Conservation (phyloP, 2,329 filamentous ascomycete species). For the Bipolaris zeicola region DNA sequence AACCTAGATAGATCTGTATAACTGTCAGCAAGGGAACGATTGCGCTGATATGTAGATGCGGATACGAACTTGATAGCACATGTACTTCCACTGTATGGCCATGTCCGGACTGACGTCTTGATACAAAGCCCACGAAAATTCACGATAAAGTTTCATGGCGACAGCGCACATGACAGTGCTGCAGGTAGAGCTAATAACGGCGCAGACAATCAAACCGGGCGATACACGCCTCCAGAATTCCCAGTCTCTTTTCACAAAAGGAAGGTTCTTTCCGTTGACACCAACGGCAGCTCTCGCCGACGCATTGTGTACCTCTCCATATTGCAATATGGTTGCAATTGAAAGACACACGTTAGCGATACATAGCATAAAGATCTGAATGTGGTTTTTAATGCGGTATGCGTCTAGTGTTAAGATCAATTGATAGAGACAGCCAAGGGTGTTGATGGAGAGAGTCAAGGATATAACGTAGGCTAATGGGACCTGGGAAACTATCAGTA, state of each 20-base stretch:
- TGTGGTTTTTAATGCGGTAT: slow-evolving; percentile 30
- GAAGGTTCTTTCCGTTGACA: neutral
- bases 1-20: slow-evolving; percentile 22
- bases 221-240: slow-evolving; percentile 13
- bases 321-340: slow-evolving; percentile 25
- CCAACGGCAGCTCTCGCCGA: neutral
- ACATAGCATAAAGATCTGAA: slow-evolving; percentile 30
- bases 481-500: slow-evolving; percentile 8
- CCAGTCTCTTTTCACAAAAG: slow-evolving; percentile 23
- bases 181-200: slow-evolving; percentile 8
- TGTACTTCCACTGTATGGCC: slow-evolving; percentile 17
- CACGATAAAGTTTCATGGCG: slow-evolving; percentile 10
- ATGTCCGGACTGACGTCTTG: slow-evolving; percentile 21
- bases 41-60: neutral
- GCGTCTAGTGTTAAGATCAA: slow-evolving; percentile 30
- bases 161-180: slow-evolving; percentile 5
- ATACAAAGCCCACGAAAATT: slow-evolving; percentile 30
- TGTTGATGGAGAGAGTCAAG: slow-evolving; percentile 21
- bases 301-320: slow-evolving; percentile 15
- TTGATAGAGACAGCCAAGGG: slow-evolving; percentile 29
- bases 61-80: slow-evolving; percentile 20
- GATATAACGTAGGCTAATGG: slow-evolving; percentile 24
- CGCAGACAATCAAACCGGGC: slow-evolving; percentile 7
- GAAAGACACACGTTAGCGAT: slow-evolving; percentile 27
- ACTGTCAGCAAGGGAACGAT: neutral